Percentiles rank a stretch among this genome's conserved stretches.
These are phyloP conservation scores for Aspergillus oerlinghausenensis DNA, from an alignment of 2,329 filamentous ascomycete species.

Conservation along the genomic window DNA sequence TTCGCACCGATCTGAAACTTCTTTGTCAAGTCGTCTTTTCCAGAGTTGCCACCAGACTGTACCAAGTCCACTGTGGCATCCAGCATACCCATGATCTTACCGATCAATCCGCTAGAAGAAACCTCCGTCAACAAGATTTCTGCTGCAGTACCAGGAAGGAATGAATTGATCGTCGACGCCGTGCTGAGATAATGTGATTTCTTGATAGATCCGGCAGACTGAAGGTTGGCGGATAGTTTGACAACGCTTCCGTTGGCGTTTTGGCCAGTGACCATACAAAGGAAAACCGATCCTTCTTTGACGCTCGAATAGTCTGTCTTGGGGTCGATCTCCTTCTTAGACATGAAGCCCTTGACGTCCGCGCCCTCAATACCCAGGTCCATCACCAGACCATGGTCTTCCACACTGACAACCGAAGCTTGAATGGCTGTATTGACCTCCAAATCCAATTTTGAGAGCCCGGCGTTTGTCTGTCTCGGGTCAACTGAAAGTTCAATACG, in stretches of 20 bases:
- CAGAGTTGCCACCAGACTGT: constrained; percentile 73
- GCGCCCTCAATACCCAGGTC: constrained; percentile 71
- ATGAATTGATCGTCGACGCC: constrained; percentile 82
- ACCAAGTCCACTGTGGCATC: constrained; percentile 87
- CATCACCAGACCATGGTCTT: constrained; percentile 94
- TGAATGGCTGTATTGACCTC: constrained; percentile 75
- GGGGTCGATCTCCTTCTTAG: constrained; percentile 72
- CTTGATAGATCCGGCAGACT: constrained; percentile 63
- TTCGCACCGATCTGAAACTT: constrained; percentile 81
- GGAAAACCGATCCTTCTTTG: constrained; percentile 76
- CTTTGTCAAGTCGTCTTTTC: constrained; percentile 64
- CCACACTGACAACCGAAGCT: constrained; percentile 83
- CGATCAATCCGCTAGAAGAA: constrained; percentile 68
- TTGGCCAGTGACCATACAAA: constrained; percentile 75
- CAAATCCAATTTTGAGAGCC: constrained; percentile 67
- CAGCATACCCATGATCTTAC: constrained; percentile 87
- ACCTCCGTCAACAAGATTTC: constrained; percentile 79
- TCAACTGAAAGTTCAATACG: constrained; percentile 84
- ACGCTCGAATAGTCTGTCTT: constrained; percentile 62
- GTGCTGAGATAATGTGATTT: constrained; percentile 63
- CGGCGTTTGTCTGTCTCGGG: constrained; percentile 72
- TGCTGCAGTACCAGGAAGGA: constrained; percentile 85
- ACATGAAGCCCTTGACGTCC: constrained; percentile 74
- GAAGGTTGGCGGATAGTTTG: constrained; percentile 73
- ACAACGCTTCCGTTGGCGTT: constrained; percentile 75